phyloP scores from a whole-genome alignment of 2,329 filamentous ascomycete genomes.

The Sporothrix mexicana region DNA sequence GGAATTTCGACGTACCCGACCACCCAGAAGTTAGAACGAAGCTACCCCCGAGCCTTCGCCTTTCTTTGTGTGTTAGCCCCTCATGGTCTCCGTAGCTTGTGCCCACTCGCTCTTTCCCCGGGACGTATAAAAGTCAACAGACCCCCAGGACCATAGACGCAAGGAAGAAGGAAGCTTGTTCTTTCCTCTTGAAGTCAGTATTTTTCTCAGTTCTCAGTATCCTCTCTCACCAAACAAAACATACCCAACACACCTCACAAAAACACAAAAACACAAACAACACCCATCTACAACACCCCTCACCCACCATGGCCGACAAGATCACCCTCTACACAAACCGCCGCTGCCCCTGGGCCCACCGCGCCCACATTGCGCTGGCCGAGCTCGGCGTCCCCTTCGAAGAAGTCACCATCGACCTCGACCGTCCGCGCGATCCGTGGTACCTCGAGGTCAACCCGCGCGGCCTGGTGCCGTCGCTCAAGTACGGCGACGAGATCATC shows the following conservation, averaged over 20 bases:
- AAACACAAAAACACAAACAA: background rate
- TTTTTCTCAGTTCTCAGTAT: too few species aligned
- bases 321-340: conserved; percentile 40
- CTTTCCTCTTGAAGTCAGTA: background rate
- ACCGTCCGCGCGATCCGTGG: conserved; percentile 69
- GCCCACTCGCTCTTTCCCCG: background rate
- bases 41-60: too few species aligned
- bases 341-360: conserved; percentile 62
- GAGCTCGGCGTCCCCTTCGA: conserved; percentile 71
- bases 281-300: background rate
- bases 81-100: background rate
- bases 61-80: background rate
- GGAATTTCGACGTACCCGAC: background rate
- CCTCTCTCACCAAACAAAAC: too few species aligned
- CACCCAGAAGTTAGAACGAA: too few species aligned
- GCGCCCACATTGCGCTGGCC: conserved; percentile 72
- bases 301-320: conserved; percentile 34
- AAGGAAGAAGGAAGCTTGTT: background rate
- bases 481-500: conserved; percentile 70
- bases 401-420: conserved; percentile 75
- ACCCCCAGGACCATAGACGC: background rate
- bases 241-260: background rate
- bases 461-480: conserved; percentile 74
- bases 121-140: background rate
- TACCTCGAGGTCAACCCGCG: conserved; percentile 81